Evolutionary conservation across 2,329 filamentous ascomycete genomes (phyloP).

Genomic region (Penicillium glabrum): DNA sequence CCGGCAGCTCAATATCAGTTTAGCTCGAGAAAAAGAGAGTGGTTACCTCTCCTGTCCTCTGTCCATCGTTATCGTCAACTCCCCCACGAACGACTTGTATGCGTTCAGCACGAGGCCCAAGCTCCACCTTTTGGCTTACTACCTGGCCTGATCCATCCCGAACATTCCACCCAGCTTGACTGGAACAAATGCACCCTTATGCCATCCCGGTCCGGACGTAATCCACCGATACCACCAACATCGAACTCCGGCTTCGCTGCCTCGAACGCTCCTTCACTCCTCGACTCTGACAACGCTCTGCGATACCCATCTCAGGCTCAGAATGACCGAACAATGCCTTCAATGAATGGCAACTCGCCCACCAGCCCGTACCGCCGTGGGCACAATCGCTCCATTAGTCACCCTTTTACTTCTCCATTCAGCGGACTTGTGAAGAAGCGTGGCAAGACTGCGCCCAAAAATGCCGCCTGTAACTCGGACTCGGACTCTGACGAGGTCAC

Average conservation of each 20-base stretch:
- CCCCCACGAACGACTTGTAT: slow-evolving; percentile 18
- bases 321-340: slow-evolving; percentile 24
- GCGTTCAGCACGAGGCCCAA: slow-evolving; percentile 11
- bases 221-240: slow-evolving; percentile 28
- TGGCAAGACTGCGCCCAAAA: slow-evolving; percentile 52
- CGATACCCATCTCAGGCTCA: slow-evolving; percentile 23
- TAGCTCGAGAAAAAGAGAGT: slow-evolving; percentile 4
- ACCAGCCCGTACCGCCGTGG: slow-evolving; percentile 25
- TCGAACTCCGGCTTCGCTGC: slow-evolving; percentile 20
- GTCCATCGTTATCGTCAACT: slow-evolving; percentile 8
- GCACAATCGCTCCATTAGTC: slow-evolving; percentile 71
- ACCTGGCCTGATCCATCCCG: background rate
- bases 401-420: slow-evolving; percentile 75
- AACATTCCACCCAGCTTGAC: background rate
- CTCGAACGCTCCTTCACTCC: slow-evolving; percentile 16
- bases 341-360: slow-evolving; percentile 19
- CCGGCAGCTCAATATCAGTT: background rate
- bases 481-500: slow-evolving; percentile 44
- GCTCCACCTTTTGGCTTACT: slow-evolving; percentile 9
- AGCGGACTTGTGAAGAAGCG: slow-evolving; percentile 51
- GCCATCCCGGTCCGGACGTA: slow-evolving; percentile 35
- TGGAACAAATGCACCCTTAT: slow-evolving; percentile 35
- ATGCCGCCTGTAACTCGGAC: slow-evolving; percentile 45
- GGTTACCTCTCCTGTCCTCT: background rate
- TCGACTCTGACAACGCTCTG: slow-evolving; percentile 18